phyloP scores from a whole-genome alignment of 169 alveolate species.

The Plasmodium cynomolgi region DNA sequence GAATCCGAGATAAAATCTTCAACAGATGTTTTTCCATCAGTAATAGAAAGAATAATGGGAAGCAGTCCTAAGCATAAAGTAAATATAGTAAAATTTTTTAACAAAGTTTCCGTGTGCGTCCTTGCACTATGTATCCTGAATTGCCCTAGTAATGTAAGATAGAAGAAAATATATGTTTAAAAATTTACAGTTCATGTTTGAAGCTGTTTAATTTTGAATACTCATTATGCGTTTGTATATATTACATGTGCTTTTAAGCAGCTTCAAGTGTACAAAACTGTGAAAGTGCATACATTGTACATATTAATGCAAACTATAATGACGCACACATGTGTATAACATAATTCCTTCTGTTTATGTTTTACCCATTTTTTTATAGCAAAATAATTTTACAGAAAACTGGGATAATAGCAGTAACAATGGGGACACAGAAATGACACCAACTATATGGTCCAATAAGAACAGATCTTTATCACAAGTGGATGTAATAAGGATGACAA shows the following conservation, averaged over 20 bases:
- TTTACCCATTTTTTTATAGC: background rate
- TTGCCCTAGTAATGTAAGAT: slow-evolving; percentile 1
- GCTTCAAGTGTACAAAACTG: background rate
- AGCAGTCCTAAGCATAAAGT: background rate
- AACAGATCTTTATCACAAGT: slow-evolving; percentile 5
- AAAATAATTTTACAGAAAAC: background rate
- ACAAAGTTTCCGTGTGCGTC: background rate
- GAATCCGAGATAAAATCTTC: background rate
- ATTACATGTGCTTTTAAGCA: background rate
- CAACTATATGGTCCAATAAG: background rate
- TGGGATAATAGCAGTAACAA: background rate
- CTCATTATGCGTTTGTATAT: background rate
- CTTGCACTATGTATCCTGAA: slow-evolving; percentile 1
- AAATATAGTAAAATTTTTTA: background rate
- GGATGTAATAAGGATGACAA: background rate
- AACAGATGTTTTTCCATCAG: background rate
- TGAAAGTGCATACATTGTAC: background rate
- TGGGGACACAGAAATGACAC: background rate
- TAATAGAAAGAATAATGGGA: background rate
- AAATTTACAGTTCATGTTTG: background rate
- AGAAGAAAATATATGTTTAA: background rate
- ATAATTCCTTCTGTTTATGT: background rate
- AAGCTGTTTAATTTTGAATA: background rate
- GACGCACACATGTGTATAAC: background rate
- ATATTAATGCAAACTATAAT: background rate